Conservation (phyloP, 495 filamentous ascomycete genomes). For the Hyphodiscus hymeniophilus region DNA sequence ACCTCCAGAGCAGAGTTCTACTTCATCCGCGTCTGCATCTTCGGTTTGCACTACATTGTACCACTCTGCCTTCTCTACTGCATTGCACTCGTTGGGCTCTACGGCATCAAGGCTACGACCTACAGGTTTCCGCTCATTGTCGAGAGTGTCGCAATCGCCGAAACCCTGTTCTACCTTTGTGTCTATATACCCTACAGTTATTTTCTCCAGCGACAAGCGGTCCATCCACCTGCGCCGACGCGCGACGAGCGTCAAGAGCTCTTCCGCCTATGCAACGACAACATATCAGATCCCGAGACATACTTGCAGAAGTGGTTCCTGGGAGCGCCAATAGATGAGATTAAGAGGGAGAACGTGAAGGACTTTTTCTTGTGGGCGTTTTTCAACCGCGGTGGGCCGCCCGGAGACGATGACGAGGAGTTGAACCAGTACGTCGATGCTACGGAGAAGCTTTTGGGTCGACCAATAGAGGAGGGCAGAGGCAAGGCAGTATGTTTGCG, state of each 20-base stretch:
- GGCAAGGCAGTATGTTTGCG: conserved; percentile 46
- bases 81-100: conserved; percentile 26
- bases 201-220: conserved; percentile 40
- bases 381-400: conserved; percentile 34
- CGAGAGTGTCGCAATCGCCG: conserved; percentile 25
- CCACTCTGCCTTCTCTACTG: conserved; percentile 41
- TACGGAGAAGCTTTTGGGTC: conserved; percentile 40
- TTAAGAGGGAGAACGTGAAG: conserved; percentile 55
- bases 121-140: conserved; percentile 23
- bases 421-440: conserved; percentile 45
- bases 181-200: conserved; percentile 45
- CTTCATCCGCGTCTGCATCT: conserved; percentile 31
- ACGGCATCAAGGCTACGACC: conserved; percentile 20
- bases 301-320: conserved; percentile 60
- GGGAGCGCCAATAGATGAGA: conserved; percentile 45
- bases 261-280: conserved; percentile 44
- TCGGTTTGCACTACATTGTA: conserved; percentile 42
- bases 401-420: conserved; percentile 42
- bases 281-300: conserved; percentile 43
- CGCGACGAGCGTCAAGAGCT: conserved; percentile 36
- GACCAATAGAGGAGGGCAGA: conserved; percentile 38
- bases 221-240: conserved; percentile 40
- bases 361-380: conserved; percentile 61
- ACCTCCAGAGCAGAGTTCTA: conserved; percentile 16
- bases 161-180: conserved; percentile 44